Evolutionary conservation across 192 early-diverging fungal species (phyloP).

Genomic region (Phycomyces nitens): DNA sequence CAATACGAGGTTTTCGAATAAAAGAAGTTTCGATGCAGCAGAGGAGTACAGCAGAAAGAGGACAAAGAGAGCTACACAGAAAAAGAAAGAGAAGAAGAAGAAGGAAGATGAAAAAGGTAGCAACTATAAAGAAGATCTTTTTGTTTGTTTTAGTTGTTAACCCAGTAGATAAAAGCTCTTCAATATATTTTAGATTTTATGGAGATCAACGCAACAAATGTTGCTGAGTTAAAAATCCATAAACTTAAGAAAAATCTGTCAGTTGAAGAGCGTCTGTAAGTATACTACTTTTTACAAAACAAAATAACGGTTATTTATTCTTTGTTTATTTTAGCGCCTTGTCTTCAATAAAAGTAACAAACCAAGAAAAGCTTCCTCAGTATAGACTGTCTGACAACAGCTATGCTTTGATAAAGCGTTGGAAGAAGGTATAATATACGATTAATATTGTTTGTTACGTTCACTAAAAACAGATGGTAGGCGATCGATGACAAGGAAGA

Average conservation of each 20-base stretch:
- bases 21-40: constrained; percentile 7
- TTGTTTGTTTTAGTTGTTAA: constrained; percentile 4
- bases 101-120: constrained; percentile 5
- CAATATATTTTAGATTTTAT: constrained; percentile 8
- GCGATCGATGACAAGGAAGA: no score
- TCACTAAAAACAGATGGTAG: no score
- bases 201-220: constrained; percentile 2
- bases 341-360: constrained; percentile 1
- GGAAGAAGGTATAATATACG: no score
- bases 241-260: constrained; percentile 5
- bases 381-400: not conserved
- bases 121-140: constrained; percentile 10
- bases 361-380: not conserved
- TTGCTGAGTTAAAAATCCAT: constrained; percentile 2
- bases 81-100: not conserved
- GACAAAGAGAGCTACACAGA: not conserved
- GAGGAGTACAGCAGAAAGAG: constrained; percentile 5
- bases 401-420: not conserved
- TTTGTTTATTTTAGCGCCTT: constrained; percentile 8
- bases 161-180: constrained; percentile 2
- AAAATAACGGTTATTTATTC: constrained; percentile 2
- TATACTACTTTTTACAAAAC: constrained; percentile 1
- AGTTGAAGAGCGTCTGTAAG: not conserved
- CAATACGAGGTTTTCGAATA: constrained; percentile 3
- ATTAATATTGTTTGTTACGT: no score